Evolutionary conservation across 768 basidiomycete genomes (phyloP).

Genomic region (Boletus sensibilis): DNA sequence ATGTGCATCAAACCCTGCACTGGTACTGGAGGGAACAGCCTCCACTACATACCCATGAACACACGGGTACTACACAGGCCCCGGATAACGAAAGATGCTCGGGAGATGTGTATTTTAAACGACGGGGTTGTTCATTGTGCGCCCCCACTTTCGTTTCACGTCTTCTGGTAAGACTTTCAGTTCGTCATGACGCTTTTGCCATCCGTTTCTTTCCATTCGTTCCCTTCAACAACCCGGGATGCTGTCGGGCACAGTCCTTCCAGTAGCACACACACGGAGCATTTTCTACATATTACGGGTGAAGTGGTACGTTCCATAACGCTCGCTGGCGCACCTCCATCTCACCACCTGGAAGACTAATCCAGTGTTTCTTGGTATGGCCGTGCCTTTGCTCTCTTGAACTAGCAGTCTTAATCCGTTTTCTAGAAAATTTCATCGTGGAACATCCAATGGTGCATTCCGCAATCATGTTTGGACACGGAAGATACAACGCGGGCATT

Average conservation of each 20-base stretch:
- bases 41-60: too few relatives aligned
- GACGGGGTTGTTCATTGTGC: neutral
- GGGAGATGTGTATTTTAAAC: neutral
- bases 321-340: neutral
- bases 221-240: neutral
- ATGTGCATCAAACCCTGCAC: neutral
- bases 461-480: slow-evolving; percentile 24
- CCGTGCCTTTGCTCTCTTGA: neutral
- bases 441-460: slow-evolving; percentile 17
- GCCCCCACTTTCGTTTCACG: neutral
- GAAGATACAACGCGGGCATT: slow-evolving; percentile 17
- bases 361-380: slow-evolving; percentile 18
- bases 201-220: neutral
- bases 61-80: neutral
- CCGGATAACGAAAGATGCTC: neutral
- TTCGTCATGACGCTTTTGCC: slow-evolving; percentile 2
- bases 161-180: slow-evolving; percentile 11
- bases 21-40: neutral
- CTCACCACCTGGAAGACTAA: slow-evolving; percentile 15
- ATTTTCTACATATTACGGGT: slow-evolving; percentile 16
- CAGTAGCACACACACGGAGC: neutral
- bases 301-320: slow-evolving; percentile 13
- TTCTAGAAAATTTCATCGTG: slow-evolving; percentile 14
- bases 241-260: neutral
- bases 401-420: neutral